Evolutionary conservation across 73 alveolate genomes (phyloP).

Genomic region (Durusdinium trenchii): DNA sequence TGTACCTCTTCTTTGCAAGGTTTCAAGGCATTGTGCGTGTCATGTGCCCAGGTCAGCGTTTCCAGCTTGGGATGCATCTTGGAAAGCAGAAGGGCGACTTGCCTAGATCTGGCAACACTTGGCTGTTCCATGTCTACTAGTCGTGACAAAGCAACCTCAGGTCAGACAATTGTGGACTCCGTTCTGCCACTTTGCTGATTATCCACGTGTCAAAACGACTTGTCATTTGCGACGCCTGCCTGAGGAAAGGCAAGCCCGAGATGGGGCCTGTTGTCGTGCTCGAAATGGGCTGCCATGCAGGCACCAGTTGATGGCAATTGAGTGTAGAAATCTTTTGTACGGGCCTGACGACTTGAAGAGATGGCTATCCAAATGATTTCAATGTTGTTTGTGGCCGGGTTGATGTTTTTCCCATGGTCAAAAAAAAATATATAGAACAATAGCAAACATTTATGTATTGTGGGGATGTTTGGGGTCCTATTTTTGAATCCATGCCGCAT

Average conservation of each 20-base stretch:
- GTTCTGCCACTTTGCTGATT: not conserved
- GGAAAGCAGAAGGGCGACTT: constrained; percentile 36
- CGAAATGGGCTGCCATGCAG: constrained; percentile 87
- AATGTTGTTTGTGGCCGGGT: too few relatives aligned
- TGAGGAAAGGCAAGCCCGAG: constrained; percentile 56
- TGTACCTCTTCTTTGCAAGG: too few relatives aligned
- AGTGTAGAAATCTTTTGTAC: too few relatives aligned
- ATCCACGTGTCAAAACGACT: not conserved
- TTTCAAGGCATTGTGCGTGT: too few relatives aligned
- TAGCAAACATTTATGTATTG: too few relatives aligned
- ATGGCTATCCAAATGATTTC: too few relatives aligned
- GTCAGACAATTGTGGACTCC: constrained; percentile 43
- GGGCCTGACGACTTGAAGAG: too few relatives aligned
- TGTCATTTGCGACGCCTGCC: not conserved
- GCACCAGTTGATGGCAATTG: not conserved
- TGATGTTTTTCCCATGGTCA: not conserved
- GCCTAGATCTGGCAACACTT: not conserved
- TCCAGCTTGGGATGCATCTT: constrained; percentile 23
- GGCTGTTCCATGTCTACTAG: not conserved
- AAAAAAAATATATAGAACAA: too few relatives aligned
- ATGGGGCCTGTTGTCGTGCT: constrained; percentile 36
- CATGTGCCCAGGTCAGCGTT: constrained; percentile 11
- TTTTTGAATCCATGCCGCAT: too few relatives aligned
- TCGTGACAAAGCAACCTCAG: not conserved
- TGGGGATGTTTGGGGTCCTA: too few relatives aligned